These are phyloP conservation scores for Parachlorella kessleri DNA, from an alignment of 139 green algal species.

Conservation along the genomic window DNA sequence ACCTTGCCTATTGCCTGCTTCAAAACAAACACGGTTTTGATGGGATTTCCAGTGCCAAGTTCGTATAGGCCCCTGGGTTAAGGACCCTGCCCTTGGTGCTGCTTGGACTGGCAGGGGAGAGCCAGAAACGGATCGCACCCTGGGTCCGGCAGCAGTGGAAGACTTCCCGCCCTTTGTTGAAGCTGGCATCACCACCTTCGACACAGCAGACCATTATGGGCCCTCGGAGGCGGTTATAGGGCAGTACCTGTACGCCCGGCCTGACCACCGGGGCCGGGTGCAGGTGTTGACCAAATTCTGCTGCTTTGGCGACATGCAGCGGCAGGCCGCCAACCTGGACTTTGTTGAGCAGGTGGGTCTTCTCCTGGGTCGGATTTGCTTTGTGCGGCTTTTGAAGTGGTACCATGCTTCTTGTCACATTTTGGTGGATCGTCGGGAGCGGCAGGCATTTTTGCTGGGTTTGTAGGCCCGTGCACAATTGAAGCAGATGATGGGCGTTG, in stretches of 20 bases:
- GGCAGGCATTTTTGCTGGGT: too few species aligned
- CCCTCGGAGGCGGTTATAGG: slow-evolving; percentile 83
- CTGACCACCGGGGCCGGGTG: slow-evolving; percentile 38
- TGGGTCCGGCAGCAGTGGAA: slow-evolving; percentile 65
- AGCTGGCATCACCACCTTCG: slow-evolving; percentile 64
- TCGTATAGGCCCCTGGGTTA: neutral
- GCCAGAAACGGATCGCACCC: slow-evolving; percentile 65
- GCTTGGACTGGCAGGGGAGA: slow-evolving; percentile 48
- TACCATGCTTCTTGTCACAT: too few species aligned
- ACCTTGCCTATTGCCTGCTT: neutral
- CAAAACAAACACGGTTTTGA: neutral
- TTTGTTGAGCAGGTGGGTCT: slow-evolving; percentile 46
- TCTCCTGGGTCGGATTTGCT: too few species aligned
- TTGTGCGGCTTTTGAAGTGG: too few species aligned
- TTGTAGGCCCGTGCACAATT: too few species aligned
- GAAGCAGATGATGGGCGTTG: too few species aligned
- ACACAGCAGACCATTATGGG: slow-evolving; percentile 84
- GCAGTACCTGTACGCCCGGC: slow-evolving; percentile 43
- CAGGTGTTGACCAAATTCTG: slow-evolving; percentile 89
- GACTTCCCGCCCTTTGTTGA: slow-evolving; percentile 64
- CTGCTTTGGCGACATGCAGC: slow-evolving; percentile 64
- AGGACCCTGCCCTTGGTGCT: neutral
- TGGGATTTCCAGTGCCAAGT: neutral
- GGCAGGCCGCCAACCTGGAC: slow-evolving; percentile 2
- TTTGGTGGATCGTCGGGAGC: too few species aligned